phyloP scores from a whole-genome alignment of 1,284 basidiomycete genomes.

The Moniliella sp. region DNA sequence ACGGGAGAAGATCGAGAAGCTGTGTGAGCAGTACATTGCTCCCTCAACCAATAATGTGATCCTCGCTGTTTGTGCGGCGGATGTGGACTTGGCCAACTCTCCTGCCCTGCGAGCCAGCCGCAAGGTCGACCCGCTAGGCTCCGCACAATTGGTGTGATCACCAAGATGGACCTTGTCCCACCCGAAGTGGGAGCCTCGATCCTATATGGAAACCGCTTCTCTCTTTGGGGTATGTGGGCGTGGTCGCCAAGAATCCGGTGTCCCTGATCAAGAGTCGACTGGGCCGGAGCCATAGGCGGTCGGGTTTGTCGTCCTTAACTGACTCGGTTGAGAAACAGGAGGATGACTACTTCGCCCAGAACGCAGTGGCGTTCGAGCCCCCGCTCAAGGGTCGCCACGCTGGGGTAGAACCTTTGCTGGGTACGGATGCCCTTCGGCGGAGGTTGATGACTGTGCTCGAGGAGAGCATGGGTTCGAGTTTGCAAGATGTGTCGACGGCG shows the following conservation, averaged over 20 bases:
- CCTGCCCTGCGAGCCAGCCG: constrained; percentile 78
- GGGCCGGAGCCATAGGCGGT: constrained; percentile 11
- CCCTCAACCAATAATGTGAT: constrained; percentile 98
- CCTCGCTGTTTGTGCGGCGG: constrained; percentile 85
- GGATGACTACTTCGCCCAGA: constrained; percentile 53
- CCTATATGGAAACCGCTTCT: constrained; percentile 75
- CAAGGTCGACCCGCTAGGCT: constrained; percentile 82
- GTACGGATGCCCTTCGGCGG: constrained; percentile 66
- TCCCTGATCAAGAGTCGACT: constrained; percentile 13
- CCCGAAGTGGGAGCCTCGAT: constrained; percentile 62
- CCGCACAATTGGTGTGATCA: constrained; percentile 87
- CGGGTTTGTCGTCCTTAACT: constrained; percentile 19
- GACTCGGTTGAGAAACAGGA: constrained; percentile 50
- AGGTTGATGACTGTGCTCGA: constrained; percentile 89
- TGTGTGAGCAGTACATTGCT: constrained; percentile 89
- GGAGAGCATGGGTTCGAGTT: constrained; percentile 79
- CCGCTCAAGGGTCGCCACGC: constrained; percentile 40
- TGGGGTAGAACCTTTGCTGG: constrained; percentile 43
- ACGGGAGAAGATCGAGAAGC: constrained; percentile 66
- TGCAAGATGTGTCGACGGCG: constrained; percentile 84
- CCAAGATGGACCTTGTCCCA: constrained; percentile 92
- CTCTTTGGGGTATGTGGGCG: constrained; percentile 91
- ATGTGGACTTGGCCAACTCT: constrained; percentile 93
- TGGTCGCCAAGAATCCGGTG: constrained; percentile 47
- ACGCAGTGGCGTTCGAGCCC: constrained; percentile 48